phyloP scores from a whole-genome alignment of 2,329 filamentous ascomycete species.

The Colletotrichum sp. region DNA sequence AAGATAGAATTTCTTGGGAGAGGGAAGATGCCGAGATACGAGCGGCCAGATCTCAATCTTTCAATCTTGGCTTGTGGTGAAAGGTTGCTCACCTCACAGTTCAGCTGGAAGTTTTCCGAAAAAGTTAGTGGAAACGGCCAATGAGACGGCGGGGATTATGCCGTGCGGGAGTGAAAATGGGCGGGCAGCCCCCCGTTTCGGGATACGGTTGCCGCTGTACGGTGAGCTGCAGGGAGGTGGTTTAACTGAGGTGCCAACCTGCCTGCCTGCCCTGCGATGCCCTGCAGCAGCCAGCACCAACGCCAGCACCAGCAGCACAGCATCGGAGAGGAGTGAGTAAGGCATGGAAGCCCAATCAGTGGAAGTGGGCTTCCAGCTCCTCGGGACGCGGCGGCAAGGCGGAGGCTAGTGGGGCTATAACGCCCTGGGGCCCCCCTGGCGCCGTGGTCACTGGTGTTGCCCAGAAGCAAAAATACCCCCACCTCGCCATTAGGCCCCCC shows the following conservation, averaged over 20 bases:
- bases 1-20: background rate
- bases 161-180: background rate
- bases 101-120: background rate
- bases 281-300: background rate
- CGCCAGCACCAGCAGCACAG: background rate
- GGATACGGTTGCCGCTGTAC: background rate
- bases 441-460: background rate
- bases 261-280: background rate
- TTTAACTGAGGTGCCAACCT: background rate
- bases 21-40: background rate
- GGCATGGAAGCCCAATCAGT: background rate
- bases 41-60: background rate
- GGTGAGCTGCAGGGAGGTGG: background rate
- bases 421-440: background rate
- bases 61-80: background rate
- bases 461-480: background rate
- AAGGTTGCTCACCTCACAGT: background rate
- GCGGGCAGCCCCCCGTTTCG: background rate
- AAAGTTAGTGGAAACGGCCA: background rate
- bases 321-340: background rate
- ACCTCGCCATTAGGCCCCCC: background rate
- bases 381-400: conserved; percentile 16
- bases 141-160: background rate
- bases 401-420: background rate
- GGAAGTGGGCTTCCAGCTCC: conserved; percentile 10